phyloP scores from a whole-genome alignment of 2,329 filamentous ascomycete species.

The Harringtonia lauricola region DNA sequence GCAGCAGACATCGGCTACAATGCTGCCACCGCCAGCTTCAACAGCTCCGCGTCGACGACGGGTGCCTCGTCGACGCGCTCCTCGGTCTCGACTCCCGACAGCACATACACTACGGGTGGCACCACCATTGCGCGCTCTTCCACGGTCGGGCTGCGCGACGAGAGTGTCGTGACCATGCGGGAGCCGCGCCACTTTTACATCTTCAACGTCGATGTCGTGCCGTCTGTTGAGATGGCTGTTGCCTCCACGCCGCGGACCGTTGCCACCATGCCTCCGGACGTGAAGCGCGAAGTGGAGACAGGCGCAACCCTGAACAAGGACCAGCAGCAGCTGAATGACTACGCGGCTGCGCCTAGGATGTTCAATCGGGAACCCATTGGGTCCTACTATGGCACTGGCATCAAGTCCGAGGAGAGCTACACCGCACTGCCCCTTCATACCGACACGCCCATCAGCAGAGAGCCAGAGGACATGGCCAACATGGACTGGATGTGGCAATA shows the following conservation, averaged over 20 bases:
- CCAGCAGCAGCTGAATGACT: no score
- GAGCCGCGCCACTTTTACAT: conserved; percentile 6
- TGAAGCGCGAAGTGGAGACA: no score
- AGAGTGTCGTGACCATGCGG: conserved; percentile 1
- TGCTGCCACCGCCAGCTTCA: background rate
- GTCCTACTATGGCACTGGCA: no score
- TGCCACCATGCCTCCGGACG: no score
- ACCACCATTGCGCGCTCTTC: background rate
- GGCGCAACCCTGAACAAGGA: no score
- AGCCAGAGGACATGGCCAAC: background rate
- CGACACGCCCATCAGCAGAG: background rate
- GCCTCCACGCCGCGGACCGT: background rate
- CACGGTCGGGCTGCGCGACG: background rate
- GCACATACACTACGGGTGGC: background rate
- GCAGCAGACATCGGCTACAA: no score
- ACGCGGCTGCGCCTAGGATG: no score
- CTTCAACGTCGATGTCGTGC: conserved; percentile 1
- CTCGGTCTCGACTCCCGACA: background rate
- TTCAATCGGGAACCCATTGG: no score
- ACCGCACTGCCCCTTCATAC: background rate
- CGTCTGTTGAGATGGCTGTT: background rate
- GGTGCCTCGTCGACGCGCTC: background rate
- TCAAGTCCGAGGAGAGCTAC: no score
- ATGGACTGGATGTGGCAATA: background rate
- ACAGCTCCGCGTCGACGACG: background rate